These are phyloP conservation scores for Globisporangium alternatum DNA, from an alignment of 352 stramenopile genomes.

Conservation along the genomic window DNA sequence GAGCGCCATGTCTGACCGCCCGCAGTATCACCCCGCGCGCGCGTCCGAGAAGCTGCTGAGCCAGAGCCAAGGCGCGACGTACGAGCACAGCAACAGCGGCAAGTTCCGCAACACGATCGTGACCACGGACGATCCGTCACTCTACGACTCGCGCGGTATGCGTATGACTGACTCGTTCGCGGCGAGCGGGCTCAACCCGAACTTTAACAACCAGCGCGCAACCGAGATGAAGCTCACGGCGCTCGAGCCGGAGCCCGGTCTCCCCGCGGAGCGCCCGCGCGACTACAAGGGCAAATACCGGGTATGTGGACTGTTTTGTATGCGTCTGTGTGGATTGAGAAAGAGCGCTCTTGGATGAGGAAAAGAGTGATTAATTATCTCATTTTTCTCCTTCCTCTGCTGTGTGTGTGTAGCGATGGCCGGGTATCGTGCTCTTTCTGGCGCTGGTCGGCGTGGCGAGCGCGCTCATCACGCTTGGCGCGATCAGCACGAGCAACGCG, in stretches of 20 bases:
- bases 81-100: constrained; percentile 4
- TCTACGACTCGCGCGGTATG: constrained; percentile 3
- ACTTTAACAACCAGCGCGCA: constrained; percentile 19
- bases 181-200: background rate
- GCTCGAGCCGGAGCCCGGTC: constrained; percentile 33
- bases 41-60: background rate
- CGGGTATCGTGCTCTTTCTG: constrained; percentile 13
- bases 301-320: constrained; percentile 20
- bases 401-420: constrained; percentile 11
- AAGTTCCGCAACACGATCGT: constrained; percentile 10
- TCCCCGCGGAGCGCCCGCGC: constrained; percentile 37
- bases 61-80: background rate
- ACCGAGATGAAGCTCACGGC: constrained; percentile 68
- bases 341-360: background rate
- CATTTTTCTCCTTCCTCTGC: background rate
- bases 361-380: background rate
- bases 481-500: constrained; percentile 7
- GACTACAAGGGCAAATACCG: constrained; percentile 76
- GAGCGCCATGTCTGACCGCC: background rate
- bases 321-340: background rate
- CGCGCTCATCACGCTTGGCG: constrained; percentile 16
- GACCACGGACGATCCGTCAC: background rate
- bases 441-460: constrained; percentile 10
- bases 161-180: constrained; percentile 6
- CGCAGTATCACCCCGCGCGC: background rate